phyloP scores from a whole-genome alignment of 2,329 filamentous ascomycete genomes.

The Aureobasidium sp. region DNA sequence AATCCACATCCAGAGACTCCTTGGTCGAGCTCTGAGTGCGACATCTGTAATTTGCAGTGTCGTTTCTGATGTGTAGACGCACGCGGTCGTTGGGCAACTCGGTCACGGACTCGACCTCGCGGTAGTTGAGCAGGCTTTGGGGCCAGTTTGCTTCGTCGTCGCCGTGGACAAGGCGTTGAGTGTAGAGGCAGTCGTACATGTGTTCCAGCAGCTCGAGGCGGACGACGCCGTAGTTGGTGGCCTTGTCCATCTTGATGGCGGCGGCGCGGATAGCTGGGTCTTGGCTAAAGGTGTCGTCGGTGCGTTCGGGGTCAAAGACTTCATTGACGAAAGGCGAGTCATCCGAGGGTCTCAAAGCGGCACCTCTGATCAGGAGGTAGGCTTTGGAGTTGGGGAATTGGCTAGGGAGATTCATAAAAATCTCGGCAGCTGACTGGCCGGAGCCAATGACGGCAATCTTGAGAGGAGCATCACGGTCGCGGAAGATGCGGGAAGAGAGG shows the following conservation, averaged over 20 bases:
- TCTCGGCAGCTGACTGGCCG: conserved; percentile 90
- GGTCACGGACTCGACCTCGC: conserved; percentile 58
- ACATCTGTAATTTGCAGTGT: conserved; percentile 37
- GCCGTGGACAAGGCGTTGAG: conserved; percentile 66
- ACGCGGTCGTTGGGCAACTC: conserved; percentile 45
- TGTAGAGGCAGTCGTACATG: conserved; percentile 81
- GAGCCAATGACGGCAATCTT: conserved; percentile 79
- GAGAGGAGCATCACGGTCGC: conserved; percentile 51
- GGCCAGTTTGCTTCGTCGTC: conserved; percentile 69
- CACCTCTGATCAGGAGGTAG: conserved; percentile 70
- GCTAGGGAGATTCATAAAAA: conserved; percentile 80
- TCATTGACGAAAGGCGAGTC: conserved; percentile 97
- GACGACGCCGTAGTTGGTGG: conserved; percentile 93
- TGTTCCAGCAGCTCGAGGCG: conserved; percentile 83
- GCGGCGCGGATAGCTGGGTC: conserved; percentile 55
- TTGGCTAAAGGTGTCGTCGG: conserved; percentile 68
- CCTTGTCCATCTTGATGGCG: conserved; percentile 62
- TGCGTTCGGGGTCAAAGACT: conserved; percentile 84
- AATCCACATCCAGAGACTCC: conserved; percentile 67
- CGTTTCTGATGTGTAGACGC: conserved; percentile 53
- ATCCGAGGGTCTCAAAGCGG: conserved; percentile 82
- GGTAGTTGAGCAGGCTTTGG: conserved; percentile 67
- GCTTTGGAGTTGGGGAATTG: conserved; percentile 78
- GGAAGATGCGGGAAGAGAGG: conserved; percentile 53
- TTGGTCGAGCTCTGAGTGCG: conserved; percentile 32